Conservation (phyloP, 352 stramenopile species). For the Phytophthora pinifolia region DNA sequence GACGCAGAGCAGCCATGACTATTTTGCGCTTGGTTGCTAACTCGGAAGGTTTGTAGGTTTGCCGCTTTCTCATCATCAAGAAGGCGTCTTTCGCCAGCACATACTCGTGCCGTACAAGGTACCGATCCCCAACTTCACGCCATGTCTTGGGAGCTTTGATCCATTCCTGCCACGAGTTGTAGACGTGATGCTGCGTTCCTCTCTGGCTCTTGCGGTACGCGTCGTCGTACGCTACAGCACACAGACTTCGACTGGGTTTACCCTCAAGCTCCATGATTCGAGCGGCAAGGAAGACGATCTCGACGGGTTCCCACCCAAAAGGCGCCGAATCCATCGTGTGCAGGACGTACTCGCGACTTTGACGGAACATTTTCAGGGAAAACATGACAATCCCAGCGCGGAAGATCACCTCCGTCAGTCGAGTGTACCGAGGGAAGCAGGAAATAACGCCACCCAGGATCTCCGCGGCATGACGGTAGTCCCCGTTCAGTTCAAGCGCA, state of each 20-base stretch:
- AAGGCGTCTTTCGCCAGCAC: slow-evolving; percentile 65
- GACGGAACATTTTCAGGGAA: slow-evolving; percentile 54
- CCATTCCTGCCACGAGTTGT: slow-evolving; percentile 58
- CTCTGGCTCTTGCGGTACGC: slow-evolving; percentile 47
- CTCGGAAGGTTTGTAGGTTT: slow-evolving; percentile 33
- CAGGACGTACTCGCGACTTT: slow-evolving; percentile 69
- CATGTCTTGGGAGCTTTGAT: slow-evolving; percentile 52
- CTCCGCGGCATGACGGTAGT: slow-evolving; percentile 48
- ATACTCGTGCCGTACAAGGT: slow-evolving; percentile 49
- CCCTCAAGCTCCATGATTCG: slow-evolving; percentile 64
- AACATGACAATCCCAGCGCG: slow-evolving; percentile 64
- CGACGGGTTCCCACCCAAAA: slow-evolving; percentile 49
- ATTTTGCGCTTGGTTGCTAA: slow-evolving; percentile 36
- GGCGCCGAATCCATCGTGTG: slow-evolving; percentile 55
- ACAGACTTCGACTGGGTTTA: slow-evolving; percentile 38
- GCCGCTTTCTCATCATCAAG: slow-evolving; percentile 56
- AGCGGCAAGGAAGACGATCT: slow-evolving; percentile 63
- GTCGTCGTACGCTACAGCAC: slow-evolving; percentile 67
- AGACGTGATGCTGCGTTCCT: slow-evolving; percentile 12
- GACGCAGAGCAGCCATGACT: slow-evolving; percentile 26
- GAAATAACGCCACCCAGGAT: slow-evolving; percentile 54
- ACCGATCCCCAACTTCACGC: slow-evolving; percentile 51
- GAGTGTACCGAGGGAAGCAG: slow-evolving; percentile 59
- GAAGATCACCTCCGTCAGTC: slow-evolving; percentile 61
- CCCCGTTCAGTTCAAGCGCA: slow-evolving; percentile 43